These are phyloP conservation scores for Lithocarpus polystachyus DNA, from an alignment of 306 rosid species.

Conservation along the genomic window DNA sequence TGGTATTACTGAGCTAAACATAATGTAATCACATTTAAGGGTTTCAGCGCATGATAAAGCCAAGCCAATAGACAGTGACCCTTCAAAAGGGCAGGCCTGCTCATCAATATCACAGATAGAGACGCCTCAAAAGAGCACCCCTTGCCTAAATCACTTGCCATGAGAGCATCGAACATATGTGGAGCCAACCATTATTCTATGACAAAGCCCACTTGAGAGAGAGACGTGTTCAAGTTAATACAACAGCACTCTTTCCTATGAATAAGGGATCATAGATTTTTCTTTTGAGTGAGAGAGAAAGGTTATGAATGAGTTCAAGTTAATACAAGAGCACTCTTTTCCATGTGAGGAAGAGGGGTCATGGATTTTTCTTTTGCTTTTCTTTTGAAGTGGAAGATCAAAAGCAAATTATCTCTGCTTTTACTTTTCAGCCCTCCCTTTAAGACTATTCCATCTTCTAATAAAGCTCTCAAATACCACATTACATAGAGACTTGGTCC, in stretches of 20 bases:
- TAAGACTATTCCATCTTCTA: constrained; percentile 66
- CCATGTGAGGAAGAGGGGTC: constrained; percentile 40
- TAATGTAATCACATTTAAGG: constrained; percentile 38
- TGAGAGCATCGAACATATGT: constrained; percentile 15
- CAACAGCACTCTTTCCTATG: constrained; percentile 65
- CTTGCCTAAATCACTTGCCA: not conserved
- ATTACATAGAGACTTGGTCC: constrained; percentile 54
- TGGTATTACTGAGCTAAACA: constrained; percentile 3
- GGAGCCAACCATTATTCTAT: constrained; percentile 8
- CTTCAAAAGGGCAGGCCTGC: constrained; percentile 48
- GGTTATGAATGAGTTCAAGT: constrained; percentile 24
- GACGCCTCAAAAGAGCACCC: constrained; percentile 44
- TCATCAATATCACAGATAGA: constrained; percentile 42
- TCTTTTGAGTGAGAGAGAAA: constrained; percentile 29
- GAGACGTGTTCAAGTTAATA: constrained; percentile 19
- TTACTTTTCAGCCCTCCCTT: constrained; percentile 70
- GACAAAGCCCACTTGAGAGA: constrained; percentile 10
- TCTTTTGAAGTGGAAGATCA: constrained; percentile 58
- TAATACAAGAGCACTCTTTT: constrained; percentile 72
- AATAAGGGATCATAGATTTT: constrained; percentile 36
- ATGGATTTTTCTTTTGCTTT: constrained; percentile 30
- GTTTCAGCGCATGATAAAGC: constrained; percentile 6
- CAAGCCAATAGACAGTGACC: constrained; percentile 46
- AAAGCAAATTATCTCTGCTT: constrained; percentile 57
- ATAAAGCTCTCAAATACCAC: constrained; percentile 34